Base-by-base conservation (phyloP, 2,329 filamentous ascomycete species). In the Clarireedia hainanense region DNA sequence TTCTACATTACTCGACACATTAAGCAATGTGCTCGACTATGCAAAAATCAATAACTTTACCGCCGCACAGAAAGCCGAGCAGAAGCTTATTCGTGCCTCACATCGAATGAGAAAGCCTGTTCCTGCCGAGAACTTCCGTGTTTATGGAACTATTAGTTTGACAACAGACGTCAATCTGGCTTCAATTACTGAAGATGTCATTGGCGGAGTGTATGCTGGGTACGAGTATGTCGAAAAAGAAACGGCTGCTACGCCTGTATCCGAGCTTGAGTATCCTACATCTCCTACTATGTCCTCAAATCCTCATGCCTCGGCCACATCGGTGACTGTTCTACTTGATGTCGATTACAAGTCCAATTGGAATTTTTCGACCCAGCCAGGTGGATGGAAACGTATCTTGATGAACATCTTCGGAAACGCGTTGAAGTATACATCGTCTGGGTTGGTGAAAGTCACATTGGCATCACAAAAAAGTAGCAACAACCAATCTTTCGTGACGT, bases 391-490 rank as follows among this genome's bases (percentile, higher is more conserved):
- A 45, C 58, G 66, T 3, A 50, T 85, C 37, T 74, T 83, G 37
- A 83, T 84, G 80, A 84, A 85, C 51, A 60, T 84, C 0, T 78
- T 84, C 47, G 80, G 80, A 4, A 85, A 85, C 62, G 75, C 81
- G 0, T 70, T 85, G 61, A 85, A 85, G 63, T 85, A 83, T 56
- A 84, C 80, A 0, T 69, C 74, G 1, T 63, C 70, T 0, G 81
- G 81, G 2, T 76, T 69, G 46, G 75, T 84, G 5, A 71, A 73
- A 6, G 69, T 80, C 2, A 68, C 30, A 34, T 14, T 34, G 65
- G 9, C 62, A 78, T 23, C 58, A 63, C 49, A 62, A 60, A 46
- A 52, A 57, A 43, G 45, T 54, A 65, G 69, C 56, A 65, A 67
- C 53, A 23, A 57, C 37, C 56, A 50, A 45, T 59, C 58, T n/a